Percentiles rank a stretch among this genome's conserved stretches.
phyloP scores from a whole-genome alignment of 202 grass and related monocot genomes.

The Zoysia matrella region DNA sequence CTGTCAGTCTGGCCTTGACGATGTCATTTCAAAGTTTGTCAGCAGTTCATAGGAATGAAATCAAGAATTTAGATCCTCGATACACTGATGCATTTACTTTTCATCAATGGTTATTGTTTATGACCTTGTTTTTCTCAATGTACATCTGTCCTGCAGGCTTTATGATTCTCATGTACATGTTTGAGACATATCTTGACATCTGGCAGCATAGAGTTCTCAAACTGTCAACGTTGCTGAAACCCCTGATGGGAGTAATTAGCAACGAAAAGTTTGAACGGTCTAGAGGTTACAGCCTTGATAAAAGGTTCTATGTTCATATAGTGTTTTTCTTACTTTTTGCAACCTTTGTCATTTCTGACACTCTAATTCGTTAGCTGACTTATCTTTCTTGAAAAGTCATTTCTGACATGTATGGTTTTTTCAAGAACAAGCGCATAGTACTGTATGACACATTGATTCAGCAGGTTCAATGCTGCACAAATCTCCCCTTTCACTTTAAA shows the following conservation, averaged over 20 bases:
- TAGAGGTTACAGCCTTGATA: slow-evolving; percentile 93
- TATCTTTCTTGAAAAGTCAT: not conserved
- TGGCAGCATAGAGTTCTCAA: slow-evolving; percentile 85
- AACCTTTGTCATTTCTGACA: not conserved
- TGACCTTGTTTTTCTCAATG: not conserved
- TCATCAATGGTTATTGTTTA: not conserved
- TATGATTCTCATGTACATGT: slow-evolving; percentile 65
- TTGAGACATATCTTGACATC: too few relatives aligned
- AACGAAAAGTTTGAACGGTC: slow-evolving; percentile 85
- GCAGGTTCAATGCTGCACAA: slow-evolving; percentile 63
- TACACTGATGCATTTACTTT: slow-evolving; percentile 6
- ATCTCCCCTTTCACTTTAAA: slow-evolving; percentile 11
- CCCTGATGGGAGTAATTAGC: slow-evolving; percentile 77
- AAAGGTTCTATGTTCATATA: slow-evolving; percentile 59
- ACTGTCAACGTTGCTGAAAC: slow-evolving; percentile 66
- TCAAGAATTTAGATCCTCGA: slow-evolving; percentile 6
- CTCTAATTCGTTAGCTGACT: slow-evolving; percentile 9
- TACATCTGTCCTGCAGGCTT: slow-evolving; percentile 72
- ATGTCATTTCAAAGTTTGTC: not conserved
- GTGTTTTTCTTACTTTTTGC: not conserved
- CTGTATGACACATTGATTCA: slow-evolving; percentile 99
- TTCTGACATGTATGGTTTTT: slow-evolving; percentile 91
- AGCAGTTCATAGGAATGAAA: not conserved
- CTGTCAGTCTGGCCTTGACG: not conserved
- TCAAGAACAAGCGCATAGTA: slow-evolving; percentile 99